Evolutionary conservation across 345 rosid species (phyloP).

Genomic region (Psidium guajava): DNA sequence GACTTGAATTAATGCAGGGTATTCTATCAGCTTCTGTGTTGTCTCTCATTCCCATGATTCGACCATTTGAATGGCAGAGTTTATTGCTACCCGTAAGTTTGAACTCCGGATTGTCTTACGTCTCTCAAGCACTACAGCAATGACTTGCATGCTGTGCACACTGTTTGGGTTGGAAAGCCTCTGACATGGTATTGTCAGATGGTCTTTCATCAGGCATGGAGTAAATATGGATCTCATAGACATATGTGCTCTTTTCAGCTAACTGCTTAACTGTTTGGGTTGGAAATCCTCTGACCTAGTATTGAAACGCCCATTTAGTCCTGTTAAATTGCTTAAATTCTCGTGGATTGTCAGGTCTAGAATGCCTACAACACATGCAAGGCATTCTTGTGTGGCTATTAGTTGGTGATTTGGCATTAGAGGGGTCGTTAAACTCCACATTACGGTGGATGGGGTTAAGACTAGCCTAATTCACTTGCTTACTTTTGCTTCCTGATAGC

Average conservation of each 20-base stretch:
- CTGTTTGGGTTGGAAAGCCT: background rate
- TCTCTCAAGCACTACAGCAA: background rate
- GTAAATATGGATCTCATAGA: background rate
- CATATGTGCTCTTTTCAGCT: background rate
- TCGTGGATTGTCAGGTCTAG: background rate
- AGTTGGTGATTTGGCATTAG: background rate
- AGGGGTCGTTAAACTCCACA: background rate
- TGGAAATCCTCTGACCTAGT: background rate
- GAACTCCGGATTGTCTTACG: background rate
- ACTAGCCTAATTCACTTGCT: background rate
- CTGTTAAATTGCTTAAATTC: background rate
- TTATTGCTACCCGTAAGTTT: conserved; percentile 81
- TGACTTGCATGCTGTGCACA: background rate
- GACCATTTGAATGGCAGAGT: conserved; percentile 99
- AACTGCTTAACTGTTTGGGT: background rate
- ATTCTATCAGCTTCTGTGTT: conserved; percentile 77
- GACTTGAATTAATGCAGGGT: conserved; percentile 45
- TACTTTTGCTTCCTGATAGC: background rate
- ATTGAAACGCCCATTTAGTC: background rate
- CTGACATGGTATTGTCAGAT: background rate
- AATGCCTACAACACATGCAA: background rate
- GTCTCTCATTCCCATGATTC: conserved; percentile 82
- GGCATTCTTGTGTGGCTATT: background rate
- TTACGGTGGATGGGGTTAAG: background rate
- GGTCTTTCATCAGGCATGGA: background rate